These are phyloP conservation scores for Blastocystis sp. DNA, from an alignment of 352 stramenopile genomes.

Conservation along the genomic window DNA sequence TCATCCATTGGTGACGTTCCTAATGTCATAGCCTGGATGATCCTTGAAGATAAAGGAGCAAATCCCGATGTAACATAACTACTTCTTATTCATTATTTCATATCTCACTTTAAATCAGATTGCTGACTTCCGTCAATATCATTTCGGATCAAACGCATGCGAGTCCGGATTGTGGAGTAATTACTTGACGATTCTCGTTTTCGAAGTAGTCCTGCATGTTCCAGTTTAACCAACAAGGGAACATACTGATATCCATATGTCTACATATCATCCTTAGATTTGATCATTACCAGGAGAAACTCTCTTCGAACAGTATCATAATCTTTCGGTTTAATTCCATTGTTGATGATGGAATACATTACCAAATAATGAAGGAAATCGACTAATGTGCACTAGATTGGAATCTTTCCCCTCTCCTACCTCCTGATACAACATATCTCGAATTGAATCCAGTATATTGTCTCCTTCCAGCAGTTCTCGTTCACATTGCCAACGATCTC, in stretches of 20 bases:
- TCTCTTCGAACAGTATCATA: conserved; percentile 20
- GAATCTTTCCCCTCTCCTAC: not conserved
- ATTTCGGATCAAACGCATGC: conserved; percentile 44
- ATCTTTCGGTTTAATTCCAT: conserved; percentile 44
- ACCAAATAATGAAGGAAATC: conserved; percentile 41
- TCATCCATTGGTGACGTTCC: conserved; percentile 35
- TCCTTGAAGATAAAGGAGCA: not conserved
- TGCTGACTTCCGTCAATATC: conserved; percentile 44
- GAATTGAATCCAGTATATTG: not conserved
- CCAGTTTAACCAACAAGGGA: not conserved
- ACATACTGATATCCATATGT: conserved; percentile 26
- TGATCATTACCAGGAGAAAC: not conserved
- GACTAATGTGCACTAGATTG: not conserved
- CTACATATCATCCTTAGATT: not conserved
- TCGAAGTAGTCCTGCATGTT: not conserved
- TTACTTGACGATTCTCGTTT: not conserved
- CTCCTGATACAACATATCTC: conserved; percentile 6
- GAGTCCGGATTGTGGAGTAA: not conserved
- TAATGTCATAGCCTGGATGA: not conserved
- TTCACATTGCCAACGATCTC: conserved; percentile 26
- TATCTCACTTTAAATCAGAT: conserved; percentile 33
- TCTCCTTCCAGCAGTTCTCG: conserved; percentile 38
- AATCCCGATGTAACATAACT: conserved; percentile 62
- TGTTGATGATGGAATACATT: conserved; percentile 43
- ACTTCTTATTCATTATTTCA: not conserved